These are phyloP conservation scores for Phyllosticta citriasiana DNA, from an alignment of 2,329 filamentous ascomycete genomes.

Conservation along the genomic window DNA sequence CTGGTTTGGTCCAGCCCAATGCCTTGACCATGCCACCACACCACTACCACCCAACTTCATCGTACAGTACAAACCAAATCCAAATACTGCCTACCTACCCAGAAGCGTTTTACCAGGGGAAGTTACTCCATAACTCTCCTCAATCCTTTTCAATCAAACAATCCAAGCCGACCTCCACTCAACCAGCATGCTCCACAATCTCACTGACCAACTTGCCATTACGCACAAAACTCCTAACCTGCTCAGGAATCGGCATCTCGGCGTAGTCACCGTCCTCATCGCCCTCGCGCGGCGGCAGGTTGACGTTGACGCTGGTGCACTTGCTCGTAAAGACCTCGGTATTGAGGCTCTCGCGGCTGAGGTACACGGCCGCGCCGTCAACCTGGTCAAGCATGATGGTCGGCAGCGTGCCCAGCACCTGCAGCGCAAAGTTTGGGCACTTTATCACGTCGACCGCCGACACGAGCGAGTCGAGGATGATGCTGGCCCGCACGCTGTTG, in stretches of 20 bases:
- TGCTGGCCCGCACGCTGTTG: conserved; percentile 72
- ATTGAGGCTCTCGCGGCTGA: conserved; percentile 65
- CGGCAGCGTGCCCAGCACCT: conserved; percentile 76
- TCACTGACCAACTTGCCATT: conserved; percentile 74
- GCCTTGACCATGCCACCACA: no score
- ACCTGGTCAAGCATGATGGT: conserved; percentile 89
- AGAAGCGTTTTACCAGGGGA: no score
- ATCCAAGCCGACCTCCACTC: background rate
- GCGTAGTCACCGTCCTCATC: conserved; percentile 69
- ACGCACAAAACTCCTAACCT: conserved; percentile 74
- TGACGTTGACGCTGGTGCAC: conserved; percentile 76
- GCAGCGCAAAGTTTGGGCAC: conserved; percentile 85
- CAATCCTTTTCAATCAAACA: background rate
- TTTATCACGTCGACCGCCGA: conserved; percentile 94
- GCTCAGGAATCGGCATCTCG: conserved; percentile 79
- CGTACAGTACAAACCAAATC: no score
- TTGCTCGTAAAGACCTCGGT: conserved; percentile 89
- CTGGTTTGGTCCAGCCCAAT: no score
- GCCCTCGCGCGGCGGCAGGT: conserved; percentile 58
- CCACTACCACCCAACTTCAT: no score
- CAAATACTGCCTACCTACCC: no score
- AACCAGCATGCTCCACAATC: conserved; percentile 92
- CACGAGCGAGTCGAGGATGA: conserved; percentile 82
- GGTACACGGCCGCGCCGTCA: conserved; percentile 79
- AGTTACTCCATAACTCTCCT: background rate